Evolutionary conservation across 2,329 filamentous ascomycete species (phyloP).

Genomic region (Ascochyta rabiei): DNA sequence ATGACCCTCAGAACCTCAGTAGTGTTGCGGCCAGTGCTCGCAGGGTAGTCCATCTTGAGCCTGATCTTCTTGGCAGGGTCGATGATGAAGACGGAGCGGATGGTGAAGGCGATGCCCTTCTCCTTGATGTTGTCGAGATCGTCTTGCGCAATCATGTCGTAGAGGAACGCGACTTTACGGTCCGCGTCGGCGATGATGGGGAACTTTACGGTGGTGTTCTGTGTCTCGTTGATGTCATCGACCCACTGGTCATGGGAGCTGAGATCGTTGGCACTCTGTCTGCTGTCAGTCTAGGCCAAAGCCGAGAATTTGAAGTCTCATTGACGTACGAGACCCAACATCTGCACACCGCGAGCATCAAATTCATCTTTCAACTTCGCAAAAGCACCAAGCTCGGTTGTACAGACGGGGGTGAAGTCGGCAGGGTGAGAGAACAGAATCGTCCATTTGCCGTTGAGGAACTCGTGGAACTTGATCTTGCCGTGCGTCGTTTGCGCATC

Average conservation of each 20-base stretch:
- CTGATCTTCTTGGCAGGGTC: slow-evolving; percentile 94
- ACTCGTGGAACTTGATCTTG: slow-evolving; percentile 69
- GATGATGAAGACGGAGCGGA: slow-evolving; percentile 93
- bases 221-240: slow-evolving; percentile 68
- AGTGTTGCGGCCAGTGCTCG: slow-evolving; percentile 75
- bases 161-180: slow-evolving; percentile 55
- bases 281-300: neutral
- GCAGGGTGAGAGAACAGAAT: slow-evolving; percentile 84
- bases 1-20: slow-evolving; percentile 64
- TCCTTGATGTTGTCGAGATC: slow-evolving; percentile 62
- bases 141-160: slow-evolving; percentile 60
- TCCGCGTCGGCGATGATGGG: slow-evolving; percentile 59
- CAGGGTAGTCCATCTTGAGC: slow-evolving; percentile 90
- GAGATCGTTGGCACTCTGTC: slow-evolving; percentile 76
- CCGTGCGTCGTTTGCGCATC: slow-evolving; percentile 79
- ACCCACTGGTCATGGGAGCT: slow-evolving; percentile 88
- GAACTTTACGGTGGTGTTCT: slow-evolving; percentile 53
- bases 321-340: slow-evolving; percentile 73
- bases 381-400: slow-evolving; percentile 92
- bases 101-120: slow-evolving; percentile 80
- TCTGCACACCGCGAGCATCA: slow-evolving; percentile 82
- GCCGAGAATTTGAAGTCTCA: neutral
- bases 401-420: slow-evolving; percentile 95
- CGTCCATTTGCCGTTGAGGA: slow-evolving; percentile 78
- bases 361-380: slow-evolving; percentile 90